These are phyloP conservation scores for Colletotrichum agaves DNA, from an alignment of 2,329 filamentous ascomycete species.

Conservation along the genomic window DNA sequence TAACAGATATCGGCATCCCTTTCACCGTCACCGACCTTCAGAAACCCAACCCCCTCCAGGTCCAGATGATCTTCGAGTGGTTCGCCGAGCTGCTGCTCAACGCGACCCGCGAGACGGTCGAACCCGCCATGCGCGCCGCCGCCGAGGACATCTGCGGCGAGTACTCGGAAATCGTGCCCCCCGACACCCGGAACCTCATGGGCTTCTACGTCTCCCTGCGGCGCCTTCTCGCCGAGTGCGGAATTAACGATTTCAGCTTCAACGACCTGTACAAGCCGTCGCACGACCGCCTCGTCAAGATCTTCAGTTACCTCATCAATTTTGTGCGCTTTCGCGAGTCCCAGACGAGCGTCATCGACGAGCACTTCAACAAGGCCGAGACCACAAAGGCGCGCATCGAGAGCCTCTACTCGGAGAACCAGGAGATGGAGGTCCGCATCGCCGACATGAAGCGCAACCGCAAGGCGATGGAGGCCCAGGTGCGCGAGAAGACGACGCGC, in stretches of 20 bases:
- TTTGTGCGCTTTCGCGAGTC: slow-evolving; percentile 97
- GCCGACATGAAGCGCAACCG: slow-evolving; percentile 84
- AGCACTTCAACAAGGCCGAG: slow-evolving; percentile 93
- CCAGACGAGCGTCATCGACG: slow-evolving; percentile 88
- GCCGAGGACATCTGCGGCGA: slow-evolving; percentile 88
- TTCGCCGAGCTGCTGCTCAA: slow-evolving; percentile 95
- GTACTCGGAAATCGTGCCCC: slow-evolving; percentile 83
- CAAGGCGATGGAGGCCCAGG: slow-evolving; percentile 81
- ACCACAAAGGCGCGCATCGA: slow-evolving; percentile 89
- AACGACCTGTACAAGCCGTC: slow-evolving; percentile 91
- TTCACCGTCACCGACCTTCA: slow-evolving; percentile 89
- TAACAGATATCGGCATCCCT: slow-evolving; percentile 93
- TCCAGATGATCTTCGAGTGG: slow-evolving; percentile 98
- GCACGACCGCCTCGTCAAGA: slow-evolving; percentile 89
- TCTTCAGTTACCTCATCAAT: slow-evolving; percentile 98
- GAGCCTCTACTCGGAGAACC: slow-evolving; percentile 84
- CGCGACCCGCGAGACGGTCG: slow-evolving; percentile 89
- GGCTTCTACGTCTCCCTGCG: slow-evolving; percentile 91
- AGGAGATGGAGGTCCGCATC: slow-evolving; percentile 83
- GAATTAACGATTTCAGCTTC: slow-evolving; percentile 93
- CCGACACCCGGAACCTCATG: slow-evolving; percentile 93
- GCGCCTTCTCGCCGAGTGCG: slow-evolving; percentile 84
- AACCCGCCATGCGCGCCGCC: slow-evolving; percentile 93
- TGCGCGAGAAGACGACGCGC: slow-evolving; percentile 84
- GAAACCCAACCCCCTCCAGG: slow-evolving; percentile 93